phyloP scores from a whole-genome alignment of 2,329 filamentous ascomycete species.

The Calonectria henricotiae region DNA sequence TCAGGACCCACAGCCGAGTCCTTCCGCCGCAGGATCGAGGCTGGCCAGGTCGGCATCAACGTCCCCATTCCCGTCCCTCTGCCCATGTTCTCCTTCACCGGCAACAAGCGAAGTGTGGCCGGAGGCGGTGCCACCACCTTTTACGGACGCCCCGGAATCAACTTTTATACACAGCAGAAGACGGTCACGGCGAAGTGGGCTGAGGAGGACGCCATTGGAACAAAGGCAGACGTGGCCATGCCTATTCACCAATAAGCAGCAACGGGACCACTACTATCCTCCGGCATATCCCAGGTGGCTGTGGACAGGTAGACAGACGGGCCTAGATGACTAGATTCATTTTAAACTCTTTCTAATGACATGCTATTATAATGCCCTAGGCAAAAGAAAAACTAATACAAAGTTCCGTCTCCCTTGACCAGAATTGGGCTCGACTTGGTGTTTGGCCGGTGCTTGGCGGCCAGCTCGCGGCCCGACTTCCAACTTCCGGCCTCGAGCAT shows the following conservation, averaged over 20 bases:
- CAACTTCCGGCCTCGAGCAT: conserved; percentile 70
- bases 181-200: conserved; percentile 70
- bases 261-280: background rate
- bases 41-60: conserved; percentile 51
- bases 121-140: conserved; percentile 80
- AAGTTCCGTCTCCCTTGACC: conserved; percentile 85
- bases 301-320: background rate
- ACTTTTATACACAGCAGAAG: conserved; percentile 83
- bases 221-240: conserved; percentile 35
- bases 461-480: conserved; percentile 84
- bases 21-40: conserved; percentile 55
- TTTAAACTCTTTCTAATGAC: conserved; percentile 13
- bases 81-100: conserved; percentile 52
- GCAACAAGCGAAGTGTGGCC: conserved; percentile 76
- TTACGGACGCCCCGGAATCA: conserved; percentile 79
- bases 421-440: conserved; percentile 89
- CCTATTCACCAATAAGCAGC: conserved; percentile 32
- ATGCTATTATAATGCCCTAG: conserved; percentile 13
- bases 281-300: background rate
- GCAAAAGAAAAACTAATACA: conserved; percentile 71
- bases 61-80: conserved; percentile 51
- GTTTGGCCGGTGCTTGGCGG: conserved; percentile 83
- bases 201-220: conserved; percentile 32
- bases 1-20: conserved; percentile 52
- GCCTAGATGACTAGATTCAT: conserved; percentile 19